phyloP scores from a whole-genome alignment of 352 stramenopile species.

The Hyaloperonospora brassicae region DNA sequence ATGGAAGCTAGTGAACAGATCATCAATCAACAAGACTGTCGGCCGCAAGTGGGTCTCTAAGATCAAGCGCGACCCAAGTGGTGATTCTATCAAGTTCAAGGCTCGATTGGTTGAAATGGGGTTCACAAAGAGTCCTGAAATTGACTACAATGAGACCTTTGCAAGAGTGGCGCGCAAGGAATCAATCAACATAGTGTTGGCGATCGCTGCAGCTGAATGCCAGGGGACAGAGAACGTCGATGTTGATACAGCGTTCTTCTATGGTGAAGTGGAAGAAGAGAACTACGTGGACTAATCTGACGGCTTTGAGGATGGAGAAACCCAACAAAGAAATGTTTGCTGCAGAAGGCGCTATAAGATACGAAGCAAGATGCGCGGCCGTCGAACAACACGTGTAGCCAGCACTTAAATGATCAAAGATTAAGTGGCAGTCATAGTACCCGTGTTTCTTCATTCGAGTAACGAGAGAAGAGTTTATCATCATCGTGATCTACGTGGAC shows the following conservation, averaged over 20 bases:
- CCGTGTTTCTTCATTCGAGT: neutral
- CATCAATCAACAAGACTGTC: neutral
- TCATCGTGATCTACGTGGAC: neutral
- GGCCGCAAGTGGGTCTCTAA: neutral
- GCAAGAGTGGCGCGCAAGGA: conserved; percentile 2
- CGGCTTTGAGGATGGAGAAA: neutral
- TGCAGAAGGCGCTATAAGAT: neutral
- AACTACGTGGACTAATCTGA: conserved; percentile 6
- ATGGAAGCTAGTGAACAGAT: too few relatives aligned
- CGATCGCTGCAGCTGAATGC: neutral
- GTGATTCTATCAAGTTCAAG: too few relatives aligned
- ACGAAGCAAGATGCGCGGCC: neutral
- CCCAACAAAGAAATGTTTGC: neutral
- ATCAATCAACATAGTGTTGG: neutral
- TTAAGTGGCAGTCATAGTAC: neutral
- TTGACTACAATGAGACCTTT: conserved; percentile 3
- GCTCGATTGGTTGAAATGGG: neutral
- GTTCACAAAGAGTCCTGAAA: neutral
- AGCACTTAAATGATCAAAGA: neutral
- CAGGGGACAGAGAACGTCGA: conserved; percentile 2
- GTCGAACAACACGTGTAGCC: neutral
- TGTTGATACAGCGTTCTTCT: conserved; percentile 2
- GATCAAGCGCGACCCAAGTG: neutral
- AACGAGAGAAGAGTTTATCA: neutral
- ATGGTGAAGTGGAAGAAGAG: conserved; percentile 6